Conservation (phyloP, 805 yeast genomes). For the Priceomyces haplophilus region DNA sequence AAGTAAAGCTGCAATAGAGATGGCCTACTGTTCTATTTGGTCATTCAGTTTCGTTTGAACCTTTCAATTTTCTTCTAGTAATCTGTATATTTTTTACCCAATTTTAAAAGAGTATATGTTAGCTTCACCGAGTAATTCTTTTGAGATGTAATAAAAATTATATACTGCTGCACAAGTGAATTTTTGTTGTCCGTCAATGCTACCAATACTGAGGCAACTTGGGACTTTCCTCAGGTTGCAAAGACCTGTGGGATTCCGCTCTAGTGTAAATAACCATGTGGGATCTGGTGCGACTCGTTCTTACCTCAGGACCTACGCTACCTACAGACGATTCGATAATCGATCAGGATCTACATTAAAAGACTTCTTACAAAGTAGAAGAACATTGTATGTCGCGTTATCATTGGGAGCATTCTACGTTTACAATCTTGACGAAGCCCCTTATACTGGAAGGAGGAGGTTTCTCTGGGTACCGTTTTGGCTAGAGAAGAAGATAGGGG, state of each 20-base stretch:
- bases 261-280: neutral
- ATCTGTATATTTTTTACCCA: too few species aligned
- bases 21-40: too few species aligned
- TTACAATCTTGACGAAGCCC: slow-evolving; percentile 67
- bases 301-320: slow-evolving; percentile 24
- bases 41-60: too few species aligned
- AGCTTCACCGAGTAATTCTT: too few species aligned
- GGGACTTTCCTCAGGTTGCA: too few species aligned
- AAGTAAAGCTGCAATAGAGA: too few species aligned
- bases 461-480: slow-evolving; percentile 69
- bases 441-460: slow-evolving; percentile 69
- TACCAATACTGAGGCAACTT: too few species aligned
- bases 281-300: neutral
- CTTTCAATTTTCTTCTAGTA: too few species aligned
- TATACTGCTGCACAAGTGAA: too few species aligned
- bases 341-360: slow-evolving; percentile 8
- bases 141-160: too few species aligned
- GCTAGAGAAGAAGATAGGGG: slow-evolving; percentile 62
- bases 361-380: slow-evolving; percentile 21
- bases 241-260: neutral
- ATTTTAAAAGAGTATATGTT: too few species aligned
- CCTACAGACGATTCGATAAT: slow-evolving; percentile 36
- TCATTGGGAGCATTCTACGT: slow-evolving; percentile 24
- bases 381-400: slow-evolving; percentile 31
- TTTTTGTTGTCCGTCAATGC: too few species aligned